Evolutionary conservation across 176 grass and related monocot genomes (phyloP).

Genomic region (Rhynchospora pubera): DNA sequence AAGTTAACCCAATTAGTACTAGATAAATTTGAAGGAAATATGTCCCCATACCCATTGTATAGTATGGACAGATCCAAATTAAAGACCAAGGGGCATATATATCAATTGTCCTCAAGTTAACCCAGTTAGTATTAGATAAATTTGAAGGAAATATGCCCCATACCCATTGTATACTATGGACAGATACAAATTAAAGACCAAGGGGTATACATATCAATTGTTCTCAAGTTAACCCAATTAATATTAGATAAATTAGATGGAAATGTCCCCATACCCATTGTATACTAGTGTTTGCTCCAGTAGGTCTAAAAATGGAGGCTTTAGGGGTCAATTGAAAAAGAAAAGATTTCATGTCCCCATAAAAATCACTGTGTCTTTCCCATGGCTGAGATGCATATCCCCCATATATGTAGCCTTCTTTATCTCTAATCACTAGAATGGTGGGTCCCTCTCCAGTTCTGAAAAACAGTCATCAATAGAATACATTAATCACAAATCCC

Average conservation of each 20-base stretch:
- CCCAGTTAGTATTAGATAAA: not conserved
- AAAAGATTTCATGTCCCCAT: constrained; percentile 94
- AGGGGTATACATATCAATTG: not conserved
- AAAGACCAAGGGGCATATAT: not conserved
- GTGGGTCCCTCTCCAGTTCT: constrained; percentile 68
- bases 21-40: not conserved
- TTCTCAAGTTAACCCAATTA: not conserved
- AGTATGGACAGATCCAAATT: not conserved
- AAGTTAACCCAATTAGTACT: not conserved
- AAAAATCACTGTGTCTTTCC: constrained; percentile 88
- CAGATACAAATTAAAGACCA: not conserved
- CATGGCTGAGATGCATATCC: constrained; percentile 89
- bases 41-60: constrained; percentile 55
- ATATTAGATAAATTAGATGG: not conserved
- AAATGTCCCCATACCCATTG: constrained; percentile 47
- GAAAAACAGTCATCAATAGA: constrained; percentile 15
- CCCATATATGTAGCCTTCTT: constrained; percentile 68
- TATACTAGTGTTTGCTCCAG: constrained; percentile 75
- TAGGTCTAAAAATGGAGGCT: constrained; percentile 77
- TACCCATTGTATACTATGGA: too few species aligned
- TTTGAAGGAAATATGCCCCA: not conserved
- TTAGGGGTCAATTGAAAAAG: constrained; percentile 78
- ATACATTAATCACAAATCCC: not conserved
- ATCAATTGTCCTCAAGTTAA: not conserved
- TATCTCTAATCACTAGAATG: constrained; percentile 77